Conservation (phyloP, 345 rosid species). For the Eucalyptus polyanthemos region DNA sequence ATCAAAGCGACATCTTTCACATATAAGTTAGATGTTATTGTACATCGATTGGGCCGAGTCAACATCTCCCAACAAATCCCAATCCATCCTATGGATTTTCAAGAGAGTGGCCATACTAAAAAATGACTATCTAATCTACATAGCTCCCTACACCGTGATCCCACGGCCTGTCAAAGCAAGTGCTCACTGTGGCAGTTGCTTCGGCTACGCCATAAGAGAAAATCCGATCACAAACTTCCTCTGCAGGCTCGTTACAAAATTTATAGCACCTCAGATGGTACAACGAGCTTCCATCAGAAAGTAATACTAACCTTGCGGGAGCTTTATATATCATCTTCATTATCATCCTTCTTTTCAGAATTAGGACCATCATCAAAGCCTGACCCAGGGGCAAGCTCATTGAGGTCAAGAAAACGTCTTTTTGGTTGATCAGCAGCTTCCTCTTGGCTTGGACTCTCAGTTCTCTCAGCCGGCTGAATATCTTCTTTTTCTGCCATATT, state of each 20-base stretch:
- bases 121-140: slow-evolving; percentile 78
- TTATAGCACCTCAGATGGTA: slow-evolving; percentile 17
- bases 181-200: slow-evolving; percentile 20
- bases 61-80: slow-evolving; percentile 25
- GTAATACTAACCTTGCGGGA: slow-evolving; percentile 12
- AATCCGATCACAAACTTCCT: slow-evolving; percentile 7
- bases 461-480: slow-evolving; percentile 18
- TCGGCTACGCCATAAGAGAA: slow-evolving; percentile 22
- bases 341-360: slow-evolving; percentile 58
- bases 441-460: slow-evolving; percentile 34
- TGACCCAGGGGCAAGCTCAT: slow-evolving; percentile 82
- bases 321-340: slow-evolving; percentile 42
- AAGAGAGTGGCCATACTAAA: slow-evolving; percentile 30
- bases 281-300: slow-evolving; percentile 17
- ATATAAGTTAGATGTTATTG: slow-evolving; percentile 33
- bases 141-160: slow-evolving; percentile 23
- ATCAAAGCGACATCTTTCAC: neutral
- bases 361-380: slow-evolving; percentile 89
- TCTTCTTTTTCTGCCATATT: slow-evolving; percentile 19
- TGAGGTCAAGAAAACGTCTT: slow-evolving; percentile 69
- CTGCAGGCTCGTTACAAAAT: slow-evolving; percentile 36
- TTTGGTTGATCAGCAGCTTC: slow-evolving; percentile 37
- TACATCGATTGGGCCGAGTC: slow-evolving; percentile 35
- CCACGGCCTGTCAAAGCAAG: slow-evolving; percentile 2
- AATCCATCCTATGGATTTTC: slow-evolving; percentile 22